Evolutionary conservation across 805 yeast species (phyloP).

Genomic region (Danielia oregonensis): DNA sequence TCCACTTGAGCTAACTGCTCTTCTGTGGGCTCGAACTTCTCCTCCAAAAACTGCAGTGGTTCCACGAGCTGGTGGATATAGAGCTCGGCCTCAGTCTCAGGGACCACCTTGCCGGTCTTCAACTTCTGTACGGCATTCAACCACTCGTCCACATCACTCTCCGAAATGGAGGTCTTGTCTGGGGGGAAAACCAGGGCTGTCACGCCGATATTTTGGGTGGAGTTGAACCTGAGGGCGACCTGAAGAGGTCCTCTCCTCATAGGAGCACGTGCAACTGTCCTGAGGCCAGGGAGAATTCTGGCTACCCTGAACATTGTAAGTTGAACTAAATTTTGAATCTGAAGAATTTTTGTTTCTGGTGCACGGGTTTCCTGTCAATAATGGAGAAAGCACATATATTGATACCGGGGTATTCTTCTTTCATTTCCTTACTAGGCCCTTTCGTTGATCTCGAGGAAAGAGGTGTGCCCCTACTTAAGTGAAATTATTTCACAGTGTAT

Average conservation of each 20-base stretch:
- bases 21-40: constrained; percentile 53
- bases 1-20: constrained; percentile 62
- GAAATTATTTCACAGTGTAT: too few relatives aligned
- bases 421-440: too few relatives aligned
- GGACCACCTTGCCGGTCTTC: constrained; percentile 30
- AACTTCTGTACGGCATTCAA: constrained; percentile 40
- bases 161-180: constrained; percentile 34
- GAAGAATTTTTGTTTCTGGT: constrained; percentile 4
- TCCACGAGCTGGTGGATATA: constrained; percentile 37
- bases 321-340: too few relatives aligned
- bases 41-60: constrained; percentile 31
- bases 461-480: too few relatives aligned
- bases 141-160: constrained; percentile 46
- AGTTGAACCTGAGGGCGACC: constrained; percentile 5
- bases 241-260: neutral
- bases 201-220: constrained; percentile 15
- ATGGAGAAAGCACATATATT: too few relatives aligned
- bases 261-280: neutral
- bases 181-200: constrained; percentile 37
- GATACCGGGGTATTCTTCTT: too few relatives aligned
- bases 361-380: constrained; percentile 2
- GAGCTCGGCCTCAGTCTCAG: constrained; percentile 32
- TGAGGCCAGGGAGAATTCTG: neutral
- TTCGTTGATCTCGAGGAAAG: too few relatives aligned
- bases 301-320: neutral